Base-by-base conservation (phyloP, 179 eudicot genomes). In the Silene noctiflora region DNA sequence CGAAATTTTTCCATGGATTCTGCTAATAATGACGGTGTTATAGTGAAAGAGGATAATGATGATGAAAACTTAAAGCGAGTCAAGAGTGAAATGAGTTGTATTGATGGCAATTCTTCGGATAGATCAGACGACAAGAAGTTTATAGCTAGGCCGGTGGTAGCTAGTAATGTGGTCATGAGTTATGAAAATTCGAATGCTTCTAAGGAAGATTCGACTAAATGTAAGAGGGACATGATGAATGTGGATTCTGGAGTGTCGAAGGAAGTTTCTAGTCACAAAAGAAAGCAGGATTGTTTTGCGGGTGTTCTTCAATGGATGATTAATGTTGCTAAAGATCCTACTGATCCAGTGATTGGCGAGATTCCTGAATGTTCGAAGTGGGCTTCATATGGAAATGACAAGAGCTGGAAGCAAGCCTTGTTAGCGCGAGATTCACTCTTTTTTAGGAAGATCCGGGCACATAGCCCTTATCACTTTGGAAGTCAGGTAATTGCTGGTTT, bases 341-440 rank as follows among this genome's bases (percentile, higher is more conserved):
- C 87, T 74, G 83, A 87, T 75, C 84, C 81, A 29, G 82, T 72
- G 60, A 71, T 88, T 68, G 98, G 88, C 31, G 67, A 75, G 12
- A 76, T 95, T 76, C 98, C 98, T 4, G 89, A 89, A 71, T 80
- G 83, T 65, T 73, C 80, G 27, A 85, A 84, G 82, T 93, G 95
- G 97, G 88, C 85, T 75, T 29, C n/a, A 12, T 82, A 80, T 78
- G 89, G 91, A 13, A 69, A 60, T 71, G 91, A 93, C 58, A 69
- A 80, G 33, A 66, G 56, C 16, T 89, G 97, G 99, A 91, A 93
- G 88, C 95, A 87, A 87, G 86, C 86, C 63, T 76, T 95, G 72
- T 72, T 78, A 72, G 87, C 82, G 35, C 89, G 99, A 20, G 83
- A 87, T 74, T 84, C 86, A 46, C 78, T 90, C 84, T 82, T 86